A percentile compares a stretch with the other conserved stretches of the same genome.
Evolutionary conservation across 2,329 filamentous ascomycete species (phyloP).

Genomic region (Penicillium sp.): DNA sequence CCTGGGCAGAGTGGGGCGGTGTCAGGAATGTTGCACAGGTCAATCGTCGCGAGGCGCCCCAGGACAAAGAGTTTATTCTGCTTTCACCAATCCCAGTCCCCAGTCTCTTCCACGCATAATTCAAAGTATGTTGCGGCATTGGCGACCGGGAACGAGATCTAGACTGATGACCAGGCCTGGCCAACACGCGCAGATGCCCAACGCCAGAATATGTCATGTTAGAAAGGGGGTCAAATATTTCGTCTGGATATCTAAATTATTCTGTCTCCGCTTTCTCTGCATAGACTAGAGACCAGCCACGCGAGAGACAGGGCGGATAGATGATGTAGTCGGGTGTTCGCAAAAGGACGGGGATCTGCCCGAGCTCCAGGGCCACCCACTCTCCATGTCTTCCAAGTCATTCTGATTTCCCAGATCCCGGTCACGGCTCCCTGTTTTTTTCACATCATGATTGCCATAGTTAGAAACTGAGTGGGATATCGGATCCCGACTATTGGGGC

Average conservation of each 20-base stretch:
- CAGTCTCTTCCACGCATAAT: not conserved
- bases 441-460: not conserved
- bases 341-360: conserved; percentile 4
- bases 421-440: not conserved
- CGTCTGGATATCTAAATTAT: not conserved
- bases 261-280: not conserved
- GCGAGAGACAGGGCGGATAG: not conserved
- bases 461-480: conserved; percentile 11
- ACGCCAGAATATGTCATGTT: not conserved
- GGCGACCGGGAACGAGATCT: not conserved
- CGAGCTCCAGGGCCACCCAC: not conserved
- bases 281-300: not conserved
- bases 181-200: not conserved
- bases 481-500: conserved; percentile 20
- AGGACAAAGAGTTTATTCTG: not conserved
- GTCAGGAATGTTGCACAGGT: conserved; percentile 19
- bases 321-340: not conserved
- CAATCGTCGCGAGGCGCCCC: conserved; percentile 7
- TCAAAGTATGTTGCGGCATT: not conserved
- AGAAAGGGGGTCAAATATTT: not conserved
- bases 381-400: conserved; percentile 27
- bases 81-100: not conserved
- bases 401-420: not conserved
- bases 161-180: not conserved
- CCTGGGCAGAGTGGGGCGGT: not conserved